Conservation (phyloP, 2,329 filamentous ascomycete species). For the Aspergillus luchuensis region DNA sequence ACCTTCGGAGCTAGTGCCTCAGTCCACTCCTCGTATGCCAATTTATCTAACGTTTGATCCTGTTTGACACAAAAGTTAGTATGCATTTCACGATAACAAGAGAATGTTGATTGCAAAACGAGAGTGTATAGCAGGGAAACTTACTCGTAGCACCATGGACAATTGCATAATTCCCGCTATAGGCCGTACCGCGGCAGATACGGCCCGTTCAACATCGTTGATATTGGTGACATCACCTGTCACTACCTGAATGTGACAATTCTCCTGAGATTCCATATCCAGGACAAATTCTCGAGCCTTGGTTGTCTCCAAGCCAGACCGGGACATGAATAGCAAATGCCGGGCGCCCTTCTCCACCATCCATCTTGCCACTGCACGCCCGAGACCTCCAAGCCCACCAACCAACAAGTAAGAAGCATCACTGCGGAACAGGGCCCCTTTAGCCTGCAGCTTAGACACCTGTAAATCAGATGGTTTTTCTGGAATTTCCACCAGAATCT, state of each 20-base stretch:
- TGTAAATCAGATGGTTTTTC: not conserved
- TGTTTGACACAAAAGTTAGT: not conserved
- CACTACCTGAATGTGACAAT: constrained; percentile 13
- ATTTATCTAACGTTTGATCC: constrained; percentile 31
- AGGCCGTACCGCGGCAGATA: constrained; percentile 14
- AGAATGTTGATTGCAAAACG: no score
- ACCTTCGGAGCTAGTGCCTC: constrained; percentile 38
- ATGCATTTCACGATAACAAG: no score
- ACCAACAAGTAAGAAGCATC: constrained; percentile 17
- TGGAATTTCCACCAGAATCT: constrained; percentile 39
- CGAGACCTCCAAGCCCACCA: constrained; percentile 21
- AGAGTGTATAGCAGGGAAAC: no score
- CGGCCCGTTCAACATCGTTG: constrained; percentile 21
- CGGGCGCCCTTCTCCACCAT: constrained; percentile 21
- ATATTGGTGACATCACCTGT: constrained; percentile 24
- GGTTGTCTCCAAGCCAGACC: constrained; percentile 13
- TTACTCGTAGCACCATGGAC: constrained; percentile 12
- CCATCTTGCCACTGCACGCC: constrained; percentile 16
- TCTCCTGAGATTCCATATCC: constrained; percentile 27
- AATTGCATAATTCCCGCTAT: constrained; percentile 27
- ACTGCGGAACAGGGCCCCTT: not conserved
- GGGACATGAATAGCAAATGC: constrained; percentile 16
- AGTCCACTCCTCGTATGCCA: constrained; percentile 38
- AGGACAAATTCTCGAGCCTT: constrained; percentile 22
- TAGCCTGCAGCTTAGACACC: not conserved